These are phyloP conservation scores for Pseudonitzschia multiseries DNA, from an alignment of 108 stramenopile species.

Conservation along the genomic window DNA sequence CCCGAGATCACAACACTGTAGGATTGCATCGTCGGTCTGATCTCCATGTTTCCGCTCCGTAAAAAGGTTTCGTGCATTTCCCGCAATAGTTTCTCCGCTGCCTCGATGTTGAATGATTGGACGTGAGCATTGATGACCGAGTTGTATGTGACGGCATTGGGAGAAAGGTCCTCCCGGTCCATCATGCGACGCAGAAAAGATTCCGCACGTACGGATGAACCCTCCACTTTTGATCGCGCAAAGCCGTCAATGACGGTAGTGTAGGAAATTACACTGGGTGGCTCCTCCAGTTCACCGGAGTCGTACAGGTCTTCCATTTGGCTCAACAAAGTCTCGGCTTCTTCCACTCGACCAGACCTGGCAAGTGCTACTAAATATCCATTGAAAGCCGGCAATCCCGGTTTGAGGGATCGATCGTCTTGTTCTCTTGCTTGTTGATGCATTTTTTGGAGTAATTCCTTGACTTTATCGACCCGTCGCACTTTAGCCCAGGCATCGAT, in stretches of 20 bases:
- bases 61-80: slow-evolving; percentile 38
- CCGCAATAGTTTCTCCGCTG: slow-evolving; percentile 32
- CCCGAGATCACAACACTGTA: slow-evolving; percentile 32
- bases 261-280: slow-evolving; percentile 70
- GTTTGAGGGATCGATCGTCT: slow-evolving; percentile 24
- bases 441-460: slow-evolving; percentile 51
- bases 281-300: slow-evolving; percentile 58
- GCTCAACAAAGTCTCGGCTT: slow-evolving; percentile 45
- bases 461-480: slow-evolving; percentile 28
- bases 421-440: slow-evolving; percentile 30
- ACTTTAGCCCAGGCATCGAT: slow-evolving; percentile 68
- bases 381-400: slow-evolving; percentile 48
- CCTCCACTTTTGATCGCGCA: slow-evolving; percentile 46
- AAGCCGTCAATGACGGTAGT: slow-evolving; percentile 70
- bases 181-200: slow-evolving; percentile 34
- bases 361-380: slow-evolving; percentile 63
- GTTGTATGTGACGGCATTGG: slow-evolving; percentile 41
- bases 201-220: slow-evolving; percentile 23
- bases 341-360: slow-evolving; percentile 46
- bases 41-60: slow-evolving; percentile 20
- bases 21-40: slow-evolving; percentile 35
- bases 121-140: slow-evolving; percentile 42
- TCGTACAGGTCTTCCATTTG: slow-evolving; percentile 72
- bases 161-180: slow-evolving; percentile 14
- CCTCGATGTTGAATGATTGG: slow-evolving; percentile 28